Conservation (phyloP, 805 yeast species). For the Nakazawaea molendinolei region DNA sequence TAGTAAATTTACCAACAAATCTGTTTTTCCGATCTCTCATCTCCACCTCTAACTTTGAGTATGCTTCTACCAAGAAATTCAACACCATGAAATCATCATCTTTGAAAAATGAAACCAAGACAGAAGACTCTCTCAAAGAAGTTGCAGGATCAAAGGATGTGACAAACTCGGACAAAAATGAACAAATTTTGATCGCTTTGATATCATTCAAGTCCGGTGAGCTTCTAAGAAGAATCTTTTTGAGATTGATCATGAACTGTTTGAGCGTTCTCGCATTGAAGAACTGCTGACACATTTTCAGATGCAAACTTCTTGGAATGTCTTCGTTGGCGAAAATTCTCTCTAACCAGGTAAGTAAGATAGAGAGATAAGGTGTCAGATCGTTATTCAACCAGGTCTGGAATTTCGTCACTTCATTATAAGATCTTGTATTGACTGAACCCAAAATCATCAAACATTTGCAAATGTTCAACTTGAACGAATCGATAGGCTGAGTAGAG, state of each 20-base stretch:
- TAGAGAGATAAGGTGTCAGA: not conserved
- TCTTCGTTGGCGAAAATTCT: constrained; percentile 1
- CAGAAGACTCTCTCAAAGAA: constrained; percentile 2
- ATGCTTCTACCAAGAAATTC: constrained; percentile 1
- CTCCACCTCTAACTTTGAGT: not conserved
- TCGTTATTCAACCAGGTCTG: not conserved
- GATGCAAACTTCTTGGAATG: not conserved
- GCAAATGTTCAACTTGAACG: too few relatives aligned
- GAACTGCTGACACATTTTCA: constrained; percentile 1
- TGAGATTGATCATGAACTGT: not conserved
- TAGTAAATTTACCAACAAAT: too few relatives aligned
- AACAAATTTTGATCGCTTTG: not conserved
- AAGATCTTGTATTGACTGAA: not conserved
- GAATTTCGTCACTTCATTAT: not conserved
- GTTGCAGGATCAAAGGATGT: not conserved
- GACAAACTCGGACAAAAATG: constrained; percentile 1
- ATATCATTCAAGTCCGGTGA: not conserved
- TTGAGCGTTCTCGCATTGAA: constrained; percentile 1
- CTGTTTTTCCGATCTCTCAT: not conserved
- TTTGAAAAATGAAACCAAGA: not conserved
- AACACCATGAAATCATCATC: constrained; percentile 4
- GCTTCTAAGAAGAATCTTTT: not conserved
- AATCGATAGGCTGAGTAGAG: too few relatives aligned
- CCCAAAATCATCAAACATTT: constrained; percentile 4
- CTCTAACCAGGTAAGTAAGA: constrained; percentile 3